Conservation (phyloP, 106 monocot species). For the Allium cepa region DNA sequence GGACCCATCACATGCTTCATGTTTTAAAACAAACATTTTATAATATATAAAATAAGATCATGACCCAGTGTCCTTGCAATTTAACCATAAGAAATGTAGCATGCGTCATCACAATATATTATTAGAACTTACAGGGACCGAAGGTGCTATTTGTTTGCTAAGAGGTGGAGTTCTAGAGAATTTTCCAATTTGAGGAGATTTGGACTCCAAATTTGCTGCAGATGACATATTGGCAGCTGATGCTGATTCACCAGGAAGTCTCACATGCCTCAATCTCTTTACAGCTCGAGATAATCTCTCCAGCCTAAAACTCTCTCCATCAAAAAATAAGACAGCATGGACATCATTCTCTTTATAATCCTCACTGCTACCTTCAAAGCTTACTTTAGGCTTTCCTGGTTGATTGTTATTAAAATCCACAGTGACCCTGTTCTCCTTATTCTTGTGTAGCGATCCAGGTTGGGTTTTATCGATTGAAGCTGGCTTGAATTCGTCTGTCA, state of each 20-base stretch:
- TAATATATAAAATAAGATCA: too few relatives aligned
- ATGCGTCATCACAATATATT: too few relatives aligned
- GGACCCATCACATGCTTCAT: too few relatives aligned
- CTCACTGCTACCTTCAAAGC: constrained; percentile 91
- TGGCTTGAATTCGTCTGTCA: constrained; percentile 95
- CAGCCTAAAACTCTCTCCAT: constrained; percentile 75
- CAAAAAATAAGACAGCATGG: constrained; percentile 78
- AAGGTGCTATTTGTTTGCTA: constrained; percentile 32
- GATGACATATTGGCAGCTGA: constrained; percentile 19
- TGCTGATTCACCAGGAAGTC: constrained; percentile 61
- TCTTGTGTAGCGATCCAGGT: constrained; percentile 78
- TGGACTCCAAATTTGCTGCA: constrained; percentile 22
- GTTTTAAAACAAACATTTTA: too few relatives aligned
- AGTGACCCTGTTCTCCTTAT: constrained; percentile 83
- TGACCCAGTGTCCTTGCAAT: too few relatives aligned
- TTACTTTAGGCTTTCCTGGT: constrained; percentile 86
- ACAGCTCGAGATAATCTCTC: constrained; percentile 90
- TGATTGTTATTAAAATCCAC: constrained; percentile 96
- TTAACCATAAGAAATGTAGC: too few relatives aligned
- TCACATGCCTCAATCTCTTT: constrained; percentile 79
- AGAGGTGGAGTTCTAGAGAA: constrained; percentile 33
- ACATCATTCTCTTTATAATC: constrained; percentile 85
- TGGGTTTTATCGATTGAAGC: constrained; percentile 98
- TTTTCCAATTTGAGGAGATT: constrained; percentile 70
- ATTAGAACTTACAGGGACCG: constrained; percentile 57